Percentiles rank a stretch among this genome's conserved stretches.
phyloP scores from a whole-genome alignment of 768 basidiomycete species.

The Psilocybe sp. region DNA sequence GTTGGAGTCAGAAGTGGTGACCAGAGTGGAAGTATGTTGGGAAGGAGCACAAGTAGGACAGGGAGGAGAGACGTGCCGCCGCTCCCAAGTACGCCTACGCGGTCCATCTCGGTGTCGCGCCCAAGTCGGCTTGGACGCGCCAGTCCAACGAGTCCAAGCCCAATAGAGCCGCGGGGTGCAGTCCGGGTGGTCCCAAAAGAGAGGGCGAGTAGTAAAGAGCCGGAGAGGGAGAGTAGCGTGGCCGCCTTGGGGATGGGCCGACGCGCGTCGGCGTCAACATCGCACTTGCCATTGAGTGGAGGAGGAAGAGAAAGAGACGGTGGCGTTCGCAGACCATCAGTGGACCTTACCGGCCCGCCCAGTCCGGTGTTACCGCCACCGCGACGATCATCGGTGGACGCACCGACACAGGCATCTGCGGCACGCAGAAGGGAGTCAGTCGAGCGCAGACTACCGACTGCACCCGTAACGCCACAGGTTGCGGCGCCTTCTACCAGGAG shows the following conservation, averaged over 20 bases:
- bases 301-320: constrained; percentile 8
- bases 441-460: no score
- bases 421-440: no score
- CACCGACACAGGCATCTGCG: not conserved
- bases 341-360: constrained; percentile 20
- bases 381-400: constrained; percentile 21
- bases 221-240: not conserved
- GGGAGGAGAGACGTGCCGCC: no score
- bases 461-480: no score
- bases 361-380: not conserved
- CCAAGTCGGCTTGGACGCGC: no score
- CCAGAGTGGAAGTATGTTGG: no score
- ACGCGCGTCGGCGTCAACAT: constrained; percentile 45
- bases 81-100: no score
- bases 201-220: not conserved
- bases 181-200: not conserved
- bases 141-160: no score
- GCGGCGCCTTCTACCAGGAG: not conserved
- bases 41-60: no score
- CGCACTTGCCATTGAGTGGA: constrained; percentile 45
- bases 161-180: no score
- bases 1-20: no score
- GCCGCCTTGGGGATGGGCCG: constrained; percentile 23
- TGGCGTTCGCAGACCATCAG: constrained; percentile 20
- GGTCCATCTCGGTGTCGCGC: no score